Evolutionary conservation across 257 asterid genomes (phyloP).

Genomic region (Przewalskia tangutica): DNA sequence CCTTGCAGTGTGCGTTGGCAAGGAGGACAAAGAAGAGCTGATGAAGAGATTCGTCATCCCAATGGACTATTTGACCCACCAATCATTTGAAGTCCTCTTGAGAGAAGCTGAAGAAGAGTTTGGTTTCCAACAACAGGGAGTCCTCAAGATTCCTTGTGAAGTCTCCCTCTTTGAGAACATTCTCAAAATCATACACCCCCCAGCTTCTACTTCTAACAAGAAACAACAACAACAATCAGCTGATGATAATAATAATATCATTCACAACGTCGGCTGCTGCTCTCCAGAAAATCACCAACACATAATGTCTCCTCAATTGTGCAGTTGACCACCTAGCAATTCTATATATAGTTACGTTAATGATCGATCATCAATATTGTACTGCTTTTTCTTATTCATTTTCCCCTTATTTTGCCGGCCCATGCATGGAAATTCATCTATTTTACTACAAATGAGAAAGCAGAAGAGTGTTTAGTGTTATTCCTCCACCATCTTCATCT

Average conservation of each 20-base stretch:
- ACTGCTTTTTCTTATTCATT: not conserved
- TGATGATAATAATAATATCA: not conserved
- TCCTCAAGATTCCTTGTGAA: slow-evolving; percentile 62
- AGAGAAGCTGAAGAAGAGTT: slow-evolving; percentile 83
- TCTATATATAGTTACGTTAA: not conserved
- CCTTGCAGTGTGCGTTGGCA: slow-evolving; percentile 60
- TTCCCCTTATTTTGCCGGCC: not conserved
- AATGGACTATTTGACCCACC: slow-evolving; percentile 53
- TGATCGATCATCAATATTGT: not conserved
- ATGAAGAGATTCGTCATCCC: slow-evolving; percentile 60
- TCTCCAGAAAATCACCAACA: slow-evolving; percentile 4
- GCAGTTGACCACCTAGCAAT: not conserved
- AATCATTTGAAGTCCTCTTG: slow-evolving; percentile 42
- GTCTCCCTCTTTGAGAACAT: slow-evolving; percentile 46
- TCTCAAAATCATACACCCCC: slow-evolving; percentile 32
- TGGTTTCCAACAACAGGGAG: slow-evolving; percentile 78
- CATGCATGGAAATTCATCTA: not conserved
- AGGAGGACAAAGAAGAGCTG: slow-evolving; percentile 45
- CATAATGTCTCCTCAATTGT: not conserved
- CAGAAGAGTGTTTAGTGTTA: not conserved
- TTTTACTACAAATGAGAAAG: not conserved
- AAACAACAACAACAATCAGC: not conserved
- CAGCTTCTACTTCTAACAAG: not conserved
- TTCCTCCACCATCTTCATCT: not conserved
- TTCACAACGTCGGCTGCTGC: slow-evolving; percentile 1